Evolutionary conservation across 1,139 yeast species (phyloP).

Genomic region (Yamadazyma membranifaciens): DNA sequence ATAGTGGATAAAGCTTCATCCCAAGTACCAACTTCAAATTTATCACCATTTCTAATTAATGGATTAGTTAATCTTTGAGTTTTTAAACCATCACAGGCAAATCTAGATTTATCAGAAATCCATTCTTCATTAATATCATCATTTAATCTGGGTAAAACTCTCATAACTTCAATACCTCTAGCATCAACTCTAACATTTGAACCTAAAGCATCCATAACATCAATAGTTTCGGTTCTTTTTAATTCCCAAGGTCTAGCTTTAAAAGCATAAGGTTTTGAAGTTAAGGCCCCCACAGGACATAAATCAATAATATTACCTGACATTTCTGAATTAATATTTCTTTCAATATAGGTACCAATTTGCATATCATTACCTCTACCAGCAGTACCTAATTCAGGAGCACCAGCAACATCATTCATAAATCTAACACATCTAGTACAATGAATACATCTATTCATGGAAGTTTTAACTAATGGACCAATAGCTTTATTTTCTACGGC

Average conservation of each 20-base stretch:
- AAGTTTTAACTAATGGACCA: constrained; percentile 87
- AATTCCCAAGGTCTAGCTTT: constrained; percentile 94
- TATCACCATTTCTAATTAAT: constrained; percentile 67
- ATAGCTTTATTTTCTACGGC: constrained; percentile 90
- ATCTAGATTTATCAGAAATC: constrained; percentile 87
- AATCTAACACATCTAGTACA: constrained; percentile 92
- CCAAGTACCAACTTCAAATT: constrained; percentile 80
- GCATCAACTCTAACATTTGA: constrained; percentile 83
- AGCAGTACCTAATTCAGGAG: constrained; percentile 84
- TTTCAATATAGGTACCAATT: constrained; percentile 85
- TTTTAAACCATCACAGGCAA: constrained; percentile 82
- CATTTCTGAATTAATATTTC: constrained; percentile 81
- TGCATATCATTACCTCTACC: constrained; percentile 94
- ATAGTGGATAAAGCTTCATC: constrained; percentile 78
- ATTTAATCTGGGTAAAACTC: constrained; percentile 82
- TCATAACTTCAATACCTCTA: constrained; percentile 85
- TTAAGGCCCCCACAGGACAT: constrained; percentile 92
- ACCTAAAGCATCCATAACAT: constrained; percentile 82
- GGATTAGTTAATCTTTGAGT: constrained; percentile 87
- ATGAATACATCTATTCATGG: constrained; percentile 92
- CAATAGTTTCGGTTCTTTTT: constrained; percentile 85
- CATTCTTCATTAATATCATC: constrained; percentile 91
- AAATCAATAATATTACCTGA: constrained; percentile 86
- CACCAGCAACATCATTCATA: constrained; percentile 90
- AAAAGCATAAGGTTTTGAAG: constrained; percentile 88